Base-by-base conservation (phyloP, 2,329 filamentous ascomycete species). In the Colletotrichum cereale region DNA sequence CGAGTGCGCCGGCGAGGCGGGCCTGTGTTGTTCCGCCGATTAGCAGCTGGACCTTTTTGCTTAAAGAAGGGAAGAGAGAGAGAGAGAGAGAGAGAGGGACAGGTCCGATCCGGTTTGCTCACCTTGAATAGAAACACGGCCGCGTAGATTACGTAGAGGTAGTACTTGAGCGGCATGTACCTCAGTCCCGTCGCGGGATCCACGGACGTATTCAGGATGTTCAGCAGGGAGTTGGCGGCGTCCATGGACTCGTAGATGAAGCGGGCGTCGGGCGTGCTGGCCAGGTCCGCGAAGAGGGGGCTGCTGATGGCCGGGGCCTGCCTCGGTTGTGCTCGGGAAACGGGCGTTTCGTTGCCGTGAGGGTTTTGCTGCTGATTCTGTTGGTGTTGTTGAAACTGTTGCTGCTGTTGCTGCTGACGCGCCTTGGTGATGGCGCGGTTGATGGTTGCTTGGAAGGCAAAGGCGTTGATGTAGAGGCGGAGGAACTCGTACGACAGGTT, bases 401-500 rank as follows among this genome's bases (percentile, higher is more conserved):
- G 52, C 11, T 67, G 63, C 24, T 71, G 67, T 36, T 67, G 67
- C 10, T 71, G 68, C 29, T 64, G 65, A 24, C 68, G 42, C 2
- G 68, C 68, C 44, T 66, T 66, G 76, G 78, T 58, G 79, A 84
- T 74, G 81, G 80, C 66, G 80, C 87, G 76, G 85, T 87, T 75
- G 80, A 89, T 61, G 88, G 90, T 92, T 3, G 92, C 91, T 77
- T 94, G 92, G 74, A 93, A 93, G 1, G 91, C 92, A 77, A 93
- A 94, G 0, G 92, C 91, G 70, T 93, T 93, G 61, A 91, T 92
- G 78, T 94, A 94, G 0, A 94, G 84, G 8, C 91, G 86, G 2
- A 94, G 81, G 76, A 93, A 94, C 75, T 93, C 91, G 76, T 93
- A 93, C 0, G 91, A 92, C 76, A 94, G 85, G 31, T 92, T 84